Evolutionary conservation across 768 basidiomycete genomes (phyloP).

Genomic region (Trametopsis cervina): DNA sequence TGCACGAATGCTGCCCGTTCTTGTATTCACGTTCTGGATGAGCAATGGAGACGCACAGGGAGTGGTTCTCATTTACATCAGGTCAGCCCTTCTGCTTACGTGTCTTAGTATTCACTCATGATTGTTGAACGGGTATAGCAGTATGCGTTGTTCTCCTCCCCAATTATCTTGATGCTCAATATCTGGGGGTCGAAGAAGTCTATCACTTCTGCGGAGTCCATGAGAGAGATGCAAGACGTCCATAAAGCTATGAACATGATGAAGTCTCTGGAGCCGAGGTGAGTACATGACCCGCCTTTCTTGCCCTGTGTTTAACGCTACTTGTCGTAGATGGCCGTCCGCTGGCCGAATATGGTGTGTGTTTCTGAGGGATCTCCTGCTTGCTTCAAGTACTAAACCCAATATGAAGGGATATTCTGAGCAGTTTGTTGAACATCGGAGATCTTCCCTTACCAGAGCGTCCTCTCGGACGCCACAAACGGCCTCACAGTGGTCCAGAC

Average conservation of each 20-base stretch:
- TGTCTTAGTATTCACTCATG: not conserved
- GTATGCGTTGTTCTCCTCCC: constrained; percentile 31
- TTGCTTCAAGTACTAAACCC: too few species aligned
- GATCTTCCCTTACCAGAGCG: constrained; percentile 57
- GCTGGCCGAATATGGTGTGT: constrained; percentile 39
- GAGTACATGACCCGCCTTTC: constrained; percentile 6
- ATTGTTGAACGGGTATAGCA: not conserved
- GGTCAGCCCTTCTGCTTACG: not conserved
- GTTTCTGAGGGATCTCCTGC: too few species aligned
- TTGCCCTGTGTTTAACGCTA: not conserved
- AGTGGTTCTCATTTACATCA: constrained; percentile 3
- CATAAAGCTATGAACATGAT: constrained; percentile 33
- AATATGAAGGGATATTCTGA: constrained; percentile 51
- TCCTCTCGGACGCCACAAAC: constrained; percentile 42
- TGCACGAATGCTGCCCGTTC: constrained; percentile 43
- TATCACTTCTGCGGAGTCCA: constrained; percentile 19
- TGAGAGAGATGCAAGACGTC: constrained; percentile 33
- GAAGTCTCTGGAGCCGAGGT: constrained; percentile 25
- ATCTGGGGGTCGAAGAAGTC: constrained; percentile 33
- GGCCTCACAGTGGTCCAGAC: constrained; percentile 28
- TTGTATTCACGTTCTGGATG: constrained; percentile 35
- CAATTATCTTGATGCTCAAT: constrained; percentile 36
- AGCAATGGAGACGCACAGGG: constrained; percentile 20
- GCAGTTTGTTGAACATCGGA: constrained; percentile 57
- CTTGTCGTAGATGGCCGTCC: constrained; percentile 31